Evolutionary conservation across 2,329 filamentous ascomycete species (phyloP).

Genomic region (Paecilomyces fulvus): DNA sequence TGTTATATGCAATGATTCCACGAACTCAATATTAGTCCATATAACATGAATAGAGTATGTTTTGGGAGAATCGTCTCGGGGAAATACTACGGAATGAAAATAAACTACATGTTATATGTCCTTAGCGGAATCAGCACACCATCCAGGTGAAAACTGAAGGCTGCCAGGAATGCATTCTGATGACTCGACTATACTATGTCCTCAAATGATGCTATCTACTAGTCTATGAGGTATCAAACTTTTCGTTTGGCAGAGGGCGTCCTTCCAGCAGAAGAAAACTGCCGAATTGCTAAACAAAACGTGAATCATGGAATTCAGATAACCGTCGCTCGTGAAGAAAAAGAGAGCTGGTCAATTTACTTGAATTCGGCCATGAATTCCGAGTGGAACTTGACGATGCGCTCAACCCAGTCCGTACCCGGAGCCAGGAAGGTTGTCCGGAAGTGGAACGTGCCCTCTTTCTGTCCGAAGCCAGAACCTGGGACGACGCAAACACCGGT

Average conservation of each 20-base stretch:
- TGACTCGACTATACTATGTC: neutral
- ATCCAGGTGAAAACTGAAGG: neutral
- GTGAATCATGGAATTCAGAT: neutral
- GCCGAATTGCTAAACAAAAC: neutral
- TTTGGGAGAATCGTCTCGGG: too few relatives aligned
- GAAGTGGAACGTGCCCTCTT: conserved; percentile 84
- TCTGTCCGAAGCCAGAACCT: conserved; percentile 89
- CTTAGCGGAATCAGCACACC: too few relatives aligned
- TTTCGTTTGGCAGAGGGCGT: neutral
- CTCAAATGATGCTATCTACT: neutral
- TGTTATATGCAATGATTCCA: too few relatives aligned
- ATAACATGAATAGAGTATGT: too few relatives aligned
- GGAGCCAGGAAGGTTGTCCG: conserved; percentile 94
- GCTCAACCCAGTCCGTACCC: conserved; percentile 86
- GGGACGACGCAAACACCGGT: conserved; percentile 93
- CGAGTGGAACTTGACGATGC: conserved; percentile 82
- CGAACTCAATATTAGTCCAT: too few relatives aligned
- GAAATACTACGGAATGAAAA: too few relatives aligned
- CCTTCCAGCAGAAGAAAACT: neutral
- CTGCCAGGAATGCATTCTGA: neutral
- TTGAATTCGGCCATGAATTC: conserved; percentile 80
- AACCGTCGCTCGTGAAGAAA: neutral
- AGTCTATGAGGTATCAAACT: neutral
- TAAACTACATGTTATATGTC: too few relatives aligned
- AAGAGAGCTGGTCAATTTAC: conserved; percentile 5